A percentile compares a stretch with the other conserved stretches of the same genome.
Conservation (phyloP, 495 filamentous ascomycete species). For the Xylaria palmicola region DNA sequence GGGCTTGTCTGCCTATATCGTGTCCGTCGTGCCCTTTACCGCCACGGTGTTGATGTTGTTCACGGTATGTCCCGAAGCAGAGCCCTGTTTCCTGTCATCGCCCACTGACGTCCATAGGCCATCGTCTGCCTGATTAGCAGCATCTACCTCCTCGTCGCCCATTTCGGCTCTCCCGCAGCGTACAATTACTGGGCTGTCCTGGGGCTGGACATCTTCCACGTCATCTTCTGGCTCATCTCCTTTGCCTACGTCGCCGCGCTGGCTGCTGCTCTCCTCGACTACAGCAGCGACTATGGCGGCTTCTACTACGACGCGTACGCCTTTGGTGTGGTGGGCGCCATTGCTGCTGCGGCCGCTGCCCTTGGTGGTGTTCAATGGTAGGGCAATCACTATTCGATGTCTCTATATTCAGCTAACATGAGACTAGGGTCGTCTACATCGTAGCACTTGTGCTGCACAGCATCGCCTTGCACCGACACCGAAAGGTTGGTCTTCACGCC, state of each 20-base stretch:
- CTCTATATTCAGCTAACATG: background rate
- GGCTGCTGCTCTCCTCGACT: conserved; percentile 23
- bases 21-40: conserved; percentile 25
- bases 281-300: background rate
- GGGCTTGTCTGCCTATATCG: conserved; percentile 66
- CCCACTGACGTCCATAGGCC: conserved; percentile 29
- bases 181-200: conserved; percentile 55
- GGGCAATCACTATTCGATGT: conserved; percentile 9
- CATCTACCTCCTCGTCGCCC: conserved; percentile 43
- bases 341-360: conserved; percentile 30
- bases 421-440: conserved; percentile 38
- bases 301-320: conserved; percentile 25
- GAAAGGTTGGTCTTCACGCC: conserved; percentile 40
- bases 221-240: conserved; percentile 47
- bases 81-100: background rate
- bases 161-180: conserved; percentile 24
- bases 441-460: conserved; percentile 39
- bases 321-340: conserved; percentile 17
- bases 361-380: conserved; percentile 48
- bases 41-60: conserved; percentile 38
- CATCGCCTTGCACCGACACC: conserved; percentile 45
- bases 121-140: conserved; percentile 38
- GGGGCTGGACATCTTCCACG: conserved; percentile 42
- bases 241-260: conserved; percentile 42
- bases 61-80: conserved; percentile 33